A percentile compares a stretch with the other conserved stretches of the same genome.
Evolutionary conservation across 2,329 filamentous ascomycete species (phyloP).

Genomic region (Mariannaea elegans): DNA sequence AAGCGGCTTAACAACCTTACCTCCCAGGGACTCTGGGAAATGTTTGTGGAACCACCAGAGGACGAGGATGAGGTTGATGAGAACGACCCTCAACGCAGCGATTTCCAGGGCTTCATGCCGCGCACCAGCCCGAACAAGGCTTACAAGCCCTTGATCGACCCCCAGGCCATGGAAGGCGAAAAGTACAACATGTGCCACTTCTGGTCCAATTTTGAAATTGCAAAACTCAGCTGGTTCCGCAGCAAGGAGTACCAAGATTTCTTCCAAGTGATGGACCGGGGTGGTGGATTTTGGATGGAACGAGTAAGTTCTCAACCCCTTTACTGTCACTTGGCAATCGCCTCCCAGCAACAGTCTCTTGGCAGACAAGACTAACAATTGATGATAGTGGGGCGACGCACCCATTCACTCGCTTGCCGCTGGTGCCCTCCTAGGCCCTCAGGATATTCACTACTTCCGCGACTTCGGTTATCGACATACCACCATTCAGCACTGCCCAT

Average conservation of each 20-base stretch:
- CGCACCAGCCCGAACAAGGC: constrained; percentile 77
- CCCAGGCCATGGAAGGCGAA: constrained; percentile 95
- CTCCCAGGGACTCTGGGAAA: constrained; percentile 95
- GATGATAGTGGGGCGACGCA: constrained; percentile 89
- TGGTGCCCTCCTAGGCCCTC: constrained; percentile 81
- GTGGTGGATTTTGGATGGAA: constrained; percentile 99
- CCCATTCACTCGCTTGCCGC: constrained; percentile 98
- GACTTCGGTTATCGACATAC: constrained; percentile 99
- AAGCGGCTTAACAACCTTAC: constrained; percentile 91
- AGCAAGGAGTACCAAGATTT: constrained; percentile 98
- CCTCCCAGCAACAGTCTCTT: not conserved
- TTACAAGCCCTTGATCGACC: constrained; percentile 81
- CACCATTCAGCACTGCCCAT: constrained; percentile 97
- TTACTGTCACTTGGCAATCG: not conserved
- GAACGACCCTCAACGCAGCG: constrained; percentile 65
- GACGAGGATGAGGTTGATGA: constrained; percentile 69
- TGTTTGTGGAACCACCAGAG: constrained; percentile 86
- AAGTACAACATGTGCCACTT: constrained; percentile 99
- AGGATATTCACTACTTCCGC: constrained; percentile 97
- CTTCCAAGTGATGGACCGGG: constrained; percentile 98
- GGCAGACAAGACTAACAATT: constrained; percentile 34
- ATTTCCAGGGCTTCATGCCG: constrained; percentile 81
- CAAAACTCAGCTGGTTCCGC: constrained; percentile 91
- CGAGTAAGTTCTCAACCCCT: constrained; percentile 65
- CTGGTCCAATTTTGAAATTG: constrained; percentile 99